Conservation (phyloP, 345 rosid species). For the Eucalyptus victrix region DNA sequence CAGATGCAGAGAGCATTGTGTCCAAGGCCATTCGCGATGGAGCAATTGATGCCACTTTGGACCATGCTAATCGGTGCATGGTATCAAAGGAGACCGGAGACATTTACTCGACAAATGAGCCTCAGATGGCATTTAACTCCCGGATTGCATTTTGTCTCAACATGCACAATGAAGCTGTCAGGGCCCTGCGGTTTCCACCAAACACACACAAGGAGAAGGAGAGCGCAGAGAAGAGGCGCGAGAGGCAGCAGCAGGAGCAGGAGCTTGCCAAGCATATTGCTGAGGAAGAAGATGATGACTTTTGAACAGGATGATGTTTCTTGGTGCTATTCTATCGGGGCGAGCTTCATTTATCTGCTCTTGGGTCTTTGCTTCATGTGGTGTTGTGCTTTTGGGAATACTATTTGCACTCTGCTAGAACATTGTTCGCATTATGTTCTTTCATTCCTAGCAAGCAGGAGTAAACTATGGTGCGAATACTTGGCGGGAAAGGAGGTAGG, state of each 20-base stretch:
- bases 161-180: conserved; percentile 84
- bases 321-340: background rate
- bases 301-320: conserved; percentile 3
- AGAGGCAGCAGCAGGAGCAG: conserved; percentile 76
- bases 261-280: conserved; percentile 82
- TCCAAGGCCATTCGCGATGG: conserved; percentile 84
- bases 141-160: conserved; percentile 80
- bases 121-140: conserved; percentile 81
- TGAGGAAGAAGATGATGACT: conserved; percentile 87
- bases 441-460: background rate
- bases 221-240: conserved; percentile 57
- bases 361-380: background rate
- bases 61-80: conserved; percentile 62
- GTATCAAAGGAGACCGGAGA: conserved; percentile 85
- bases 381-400: background rate
- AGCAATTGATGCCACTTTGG: conserved; percentile 77
- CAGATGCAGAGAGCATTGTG: conserved; percentile 79
- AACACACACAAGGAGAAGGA: conserved; percentile 75
- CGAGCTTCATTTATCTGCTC: background rate
- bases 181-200: conserved; percentile 66
- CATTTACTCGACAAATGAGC: conserved; percentile 80
- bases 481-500: background rate
- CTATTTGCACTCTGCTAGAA: background rate
- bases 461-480: background rate
- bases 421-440: background rate